phyloP scores from a whole-genome alignment of 352 stramenopile species.

The Globisporangium alternatum region DNA sequence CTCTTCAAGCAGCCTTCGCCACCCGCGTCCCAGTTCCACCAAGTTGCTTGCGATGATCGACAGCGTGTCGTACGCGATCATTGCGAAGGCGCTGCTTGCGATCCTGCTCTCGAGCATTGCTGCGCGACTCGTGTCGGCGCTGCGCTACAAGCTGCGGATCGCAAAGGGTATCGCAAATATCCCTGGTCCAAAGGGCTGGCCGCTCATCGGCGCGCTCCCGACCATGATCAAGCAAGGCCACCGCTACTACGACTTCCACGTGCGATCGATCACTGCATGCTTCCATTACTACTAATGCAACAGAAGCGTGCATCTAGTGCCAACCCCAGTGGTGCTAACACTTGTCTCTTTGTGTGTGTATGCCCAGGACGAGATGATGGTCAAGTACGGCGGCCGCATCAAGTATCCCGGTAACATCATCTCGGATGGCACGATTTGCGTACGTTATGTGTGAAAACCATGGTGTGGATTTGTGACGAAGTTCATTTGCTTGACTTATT shows the following conservation, averaged over 20 bases:
- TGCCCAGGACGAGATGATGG: slow-evolving; percentile 12
- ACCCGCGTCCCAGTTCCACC: too few species aligned
- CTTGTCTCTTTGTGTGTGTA: neutral
- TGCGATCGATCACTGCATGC: neutral
- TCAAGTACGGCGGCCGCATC: slow-evolving; percentile 11
- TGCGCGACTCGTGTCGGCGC: neutral
- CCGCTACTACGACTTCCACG: neutral
- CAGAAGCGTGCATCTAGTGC: neutral
- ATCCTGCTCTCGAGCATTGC: neutral
- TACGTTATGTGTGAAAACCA: neutral
- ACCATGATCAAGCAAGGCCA: neutral
- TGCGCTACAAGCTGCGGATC: neutral
- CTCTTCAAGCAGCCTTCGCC: neutral
- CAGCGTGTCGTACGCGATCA: neutral
- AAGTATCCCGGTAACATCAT: slow-evolving; percentile 13
- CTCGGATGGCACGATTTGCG: slow-evolving; percentile 4
- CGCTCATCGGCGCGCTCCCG: neutral
- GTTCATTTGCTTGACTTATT: neutral
- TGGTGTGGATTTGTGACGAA: neutral
- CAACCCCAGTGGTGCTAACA: neutral
- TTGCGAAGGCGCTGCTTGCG: slow-evolving; percentile 2
- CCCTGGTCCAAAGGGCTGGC: neutral
- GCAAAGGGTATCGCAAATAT: neutral
- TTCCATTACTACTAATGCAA: neutral
- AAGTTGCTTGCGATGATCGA: neutral